Percentiles rank a stretch among this genome's conserved stretches.
phyloP scores from a whole-genome alignment of 2,329 filamentous ascomycete species.

The Mycosphaerelloides madeirae region DNA sequence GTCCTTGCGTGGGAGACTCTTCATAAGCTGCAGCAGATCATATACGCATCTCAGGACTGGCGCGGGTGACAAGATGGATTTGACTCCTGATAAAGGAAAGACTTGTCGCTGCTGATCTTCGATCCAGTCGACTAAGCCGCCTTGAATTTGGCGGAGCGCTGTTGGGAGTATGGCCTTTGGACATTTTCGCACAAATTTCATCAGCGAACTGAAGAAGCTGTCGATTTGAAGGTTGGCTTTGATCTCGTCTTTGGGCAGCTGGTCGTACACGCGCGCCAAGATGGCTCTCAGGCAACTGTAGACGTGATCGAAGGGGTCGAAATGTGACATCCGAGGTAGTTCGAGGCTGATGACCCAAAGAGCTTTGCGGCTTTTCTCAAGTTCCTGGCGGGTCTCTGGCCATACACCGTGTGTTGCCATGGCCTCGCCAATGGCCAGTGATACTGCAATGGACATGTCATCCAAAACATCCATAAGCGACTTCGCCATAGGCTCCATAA shows the following conservation, averaged over 20 bases:
- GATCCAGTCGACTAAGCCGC: slow-evolving; percentile 60
- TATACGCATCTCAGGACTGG: slow-evolving; percentile 35
- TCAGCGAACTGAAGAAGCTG: slow-evolving; percentile 10
- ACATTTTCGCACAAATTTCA: slow-evolving; percentile 35
- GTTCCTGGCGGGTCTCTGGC: slow-evolving; percentile 56
- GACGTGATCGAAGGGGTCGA: slow-evolving; percentile 61
- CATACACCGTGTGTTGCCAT: slow-evolving; percentile 34
- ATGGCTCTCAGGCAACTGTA: slow-evolving; percentile 56
- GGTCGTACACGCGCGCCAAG: slow-evolving; percentile 53
- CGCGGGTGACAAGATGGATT: not conserved
- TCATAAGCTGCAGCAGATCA: slow-evolving; percentile 49
- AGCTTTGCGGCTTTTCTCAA: slow-evolving; percentile 61
- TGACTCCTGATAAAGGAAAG: slow-evolving; percentile 1
- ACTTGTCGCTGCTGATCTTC: slow-evolving; percentile 44
- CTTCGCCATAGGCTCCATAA: slow-evolving; percentile 53
- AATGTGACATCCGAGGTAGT: slow-evolving; percentile 34
- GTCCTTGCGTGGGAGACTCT: slow-evolving; percentile 56
- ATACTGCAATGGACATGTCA: slow-evolving; percentile 8
- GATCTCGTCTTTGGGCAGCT: slow-evolving; percentile 27
- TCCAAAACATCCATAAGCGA: slow-evolving; percentile 11
- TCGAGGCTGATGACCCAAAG: slow-evolving; percentile 57
- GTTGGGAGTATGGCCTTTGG: slow-evolving; percentile 49
- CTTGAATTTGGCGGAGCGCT: slow-evolving; percentile 57
- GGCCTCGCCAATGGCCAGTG: slow-evolving; percentile 11
- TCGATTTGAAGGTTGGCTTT: not conserved